phyloP scores from a whole-genome alignment of 2,329 filamentous ascomycete genomes.

The Sclerotinia sclerotiorum region DNA sequence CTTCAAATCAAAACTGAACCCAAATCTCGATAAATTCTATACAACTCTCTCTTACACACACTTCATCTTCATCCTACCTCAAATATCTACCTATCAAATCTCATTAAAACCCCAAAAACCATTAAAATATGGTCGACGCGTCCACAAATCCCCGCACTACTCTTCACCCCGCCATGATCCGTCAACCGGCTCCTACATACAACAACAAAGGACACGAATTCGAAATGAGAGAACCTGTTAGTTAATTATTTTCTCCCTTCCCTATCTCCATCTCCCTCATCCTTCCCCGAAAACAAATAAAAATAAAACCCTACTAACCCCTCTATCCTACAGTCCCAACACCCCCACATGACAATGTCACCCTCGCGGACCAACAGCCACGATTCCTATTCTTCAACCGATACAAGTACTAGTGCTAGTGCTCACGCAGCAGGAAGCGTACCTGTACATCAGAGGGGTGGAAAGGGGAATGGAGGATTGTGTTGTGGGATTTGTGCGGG shows the following conservation, averaged over 20 bases:
- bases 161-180: slow-evolving; percentile 21
- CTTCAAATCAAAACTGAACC: neutral
- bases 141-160: slow-evolving; percentile 17
- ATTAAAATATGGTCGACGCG: neutral
- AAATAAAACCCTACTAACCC: neutral
- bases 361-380: neutral
- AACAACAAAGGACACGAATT: neutral
- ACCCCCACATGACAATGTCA: neutral
- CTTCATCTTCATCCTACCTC: no score
- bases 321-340: neutral
- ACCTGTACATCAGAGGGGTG: neutral
- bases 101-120: no score
- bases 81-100: no score
- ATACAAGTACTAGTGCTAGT: neutral
- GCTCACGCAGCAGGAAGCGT: neutral
- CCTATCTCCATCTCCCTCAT: no score
- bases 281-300: neutral
- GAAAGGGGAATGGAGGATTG: neutral
- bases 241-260: neutral
- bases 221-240: slow-evolving; percentile 9
- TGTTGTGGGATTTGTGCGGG: slow-evolving; percentile 23
- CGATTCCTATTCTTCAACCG: neutral
- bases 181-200: slow-evolving; percentile 17
- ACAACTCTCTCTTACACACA: no score
- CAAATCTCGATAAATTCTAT: neutral